phyloP scores from a whole-genome alignment of 2,329 filamentous ascomycete genomes.

The Fusarium sublunatum region DNA sequence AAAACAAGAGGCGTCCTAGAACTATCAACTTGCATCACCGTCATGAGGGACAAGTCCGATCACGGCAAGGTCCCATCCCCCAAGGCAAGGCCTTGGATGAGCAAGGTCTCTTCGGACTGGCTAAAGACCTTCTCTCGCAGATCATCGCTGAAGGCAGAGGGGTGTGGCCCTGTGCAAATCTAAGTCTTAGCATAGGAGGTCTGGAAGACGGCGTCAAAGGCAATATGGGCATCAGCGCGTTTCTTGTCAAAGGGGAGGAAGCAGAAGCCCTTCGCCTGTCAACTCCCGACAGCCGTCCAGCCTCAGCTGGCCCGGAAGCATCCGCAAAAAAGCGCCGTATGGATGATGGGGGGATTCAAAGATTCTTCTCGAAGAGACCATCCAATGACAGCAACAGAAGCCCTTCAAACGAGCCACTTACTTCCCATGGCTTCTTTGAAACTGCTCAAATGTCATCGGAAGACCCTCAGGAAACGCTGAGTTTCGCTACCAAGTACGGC shows the following conservation, averaged over 20 bases:
- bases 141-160: conserved; percentile 77
- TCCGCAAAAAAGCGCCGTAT: conserved; percentile 50
- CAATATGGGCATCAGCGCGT: conserved; percentile 87
- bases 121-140: conserved; percentile 80
- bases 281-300: conserved; percentile 36
- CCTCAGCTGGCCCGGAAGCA: conserved; percentile 38
- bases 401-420: conserved; percentile 34
- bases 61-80: conserved; percentile 80
- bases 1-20: conserved; percentile 86
- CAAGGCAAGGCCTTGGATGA: conserved; percentile 80
- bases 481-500: conserved; percentile 13
- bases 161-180: conserved; percentile 91
- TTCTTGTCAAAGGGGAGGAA: conserved; percentile 81
- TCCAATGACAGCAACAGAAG: conserved; percentile 46
- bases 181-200: conserved; percentile 88
- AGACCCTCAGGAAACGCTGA: conserved; percentile 19
- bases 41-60: conserved; percentile 77
- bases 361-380: conserved; percentile 64
- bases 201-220: conserved; percentile 89
- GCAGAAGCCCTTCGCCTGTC: conserved; percentile 56
- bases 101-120: conserved; percentile 76
- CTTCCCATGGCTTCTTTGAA: not conserved
- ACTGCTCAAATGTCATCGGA: conserved; percentile 11
- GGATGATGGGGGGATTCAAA: conserved; percentile 64
- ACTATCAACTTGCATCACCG: conserved; percentile 88